Conservation (phyloP, 1,284 basidiomycete species). For the Tilletia walkeri region DNA sequence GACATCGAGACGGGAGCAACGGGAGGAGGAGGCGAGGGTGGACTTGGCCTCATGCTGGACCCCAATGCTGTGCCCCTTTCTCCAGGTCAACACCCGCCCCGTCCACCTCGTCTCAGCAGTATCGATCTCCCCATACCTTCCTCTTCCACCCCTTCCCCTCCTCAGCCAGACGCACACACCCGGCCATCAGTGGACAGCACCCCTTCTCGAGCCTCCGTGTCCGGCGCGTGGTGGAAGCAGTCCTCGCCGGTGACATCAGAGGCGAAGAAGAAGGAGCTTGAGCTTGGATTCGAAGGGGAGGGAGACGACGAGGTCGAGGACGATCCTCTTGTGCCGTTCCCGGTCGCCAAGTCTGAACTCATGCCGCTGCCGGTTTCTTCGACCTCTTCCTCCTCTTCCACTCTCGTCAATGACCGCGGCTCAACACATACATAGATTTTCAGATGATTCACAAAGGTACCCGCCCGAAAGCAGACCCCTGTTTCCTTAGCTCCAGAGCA, state of each 20-base stretch:
- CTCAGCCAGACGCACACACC: not conserved
- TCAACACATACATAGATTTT: too few relatives aligned
- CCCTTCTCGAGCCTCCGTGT: not conserved
- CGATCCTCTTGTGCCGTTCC: constrained; percentile 1
- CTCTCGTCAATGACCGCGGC: too few relatives aligned
- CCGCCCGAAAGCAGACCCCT: too few relatives aligned
- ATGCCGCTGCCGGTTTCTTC: not conserved
- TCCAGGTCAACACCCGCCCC: too few relatives aligned
- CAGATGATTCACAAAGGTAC: too few relatives aligned
- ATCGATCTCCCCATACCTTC: not conserved
- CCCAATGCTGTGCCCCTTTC: too few relatives aligned
- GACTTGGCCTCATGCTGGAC: too few relatives aligned
- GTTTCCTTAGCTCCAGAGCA: too few relatives aligned
- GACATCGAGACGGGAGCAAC: too few relatives aligned
- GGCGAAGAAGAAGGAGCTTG: not conserved
- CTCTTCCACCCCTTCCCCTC: not conserved
- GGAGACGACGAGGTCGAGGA: not conserved
- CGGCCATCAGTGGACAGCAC: not conserved
- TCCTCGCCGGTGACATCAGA: not conserved
- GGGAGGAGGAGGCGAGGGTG: too few relatives aligned
- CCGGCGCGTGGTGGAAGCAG: constrained; percentile 1
- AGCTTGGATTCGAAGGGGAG: not conserved
- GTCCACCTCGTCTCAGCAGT: not conserved
- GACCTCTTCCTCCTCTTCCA: not conserved
- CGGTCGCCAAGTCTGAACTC: not conserved